Evolutionary conservation across 441 rosid species (phyloP).

Genomic region (Pelargonium australe): DNA sequence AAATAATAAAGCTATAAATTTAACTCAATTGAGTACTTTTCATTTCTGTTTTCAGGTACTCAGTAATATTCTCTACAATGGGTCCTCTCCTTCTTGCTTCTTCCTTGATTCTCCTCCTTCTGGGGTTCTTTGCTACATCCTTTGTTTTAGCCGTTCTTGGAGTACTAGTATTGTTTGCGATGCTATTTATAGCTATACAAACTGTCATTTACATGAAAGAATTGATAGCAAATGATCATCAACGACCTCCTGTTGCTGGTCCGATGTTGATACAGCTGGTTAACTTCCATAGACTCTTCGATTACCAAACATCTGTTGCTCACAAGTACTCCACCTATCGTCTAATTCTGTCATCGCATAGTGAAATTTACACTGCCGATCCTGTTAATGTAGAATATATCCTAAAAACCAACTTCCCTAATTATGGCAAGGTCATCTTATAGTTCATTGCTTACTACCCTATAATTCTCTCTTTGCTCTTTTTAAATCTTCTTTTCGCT

Average conservation of each 20-base stretch:
- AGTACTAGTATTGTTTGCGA: slow-evolving; percentile 14
- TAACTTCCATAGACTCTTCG: slow-evolving; percentile 29
- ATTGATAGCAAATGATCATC: slow-evolving; percentile 12
- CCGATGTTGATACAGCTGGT: slow-evolving; percentile 26
- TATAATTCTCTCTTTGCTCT: neutral
- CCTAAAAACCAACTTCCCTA: slow-evolving; percentile 38
- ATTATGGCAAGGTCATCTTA: slow-evolving; percentile 36
- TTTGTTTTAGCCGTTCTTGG: slow-evolving; percentile 21
- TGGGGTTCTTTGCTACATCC: slow-evolving; percentile 16
- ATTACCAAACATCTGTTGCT: slow-evolving; percentile 36
- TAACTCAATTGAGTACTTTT: neutral
- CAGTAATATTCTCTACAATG: slow-evolving; percentile 8
- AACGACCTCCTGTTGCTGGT: slow-evolving; percentile 36
- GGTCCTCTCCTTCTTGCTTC: slow-evolving; percentile 21
- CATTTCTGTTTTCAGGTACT: neutral
- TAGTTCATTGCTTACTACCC: neutral
- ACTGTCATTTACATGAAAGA: slow-evolving; percentile 23
- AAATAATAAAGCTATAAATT: neutral
- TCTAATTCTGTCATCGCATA: slow-evolving; percentile 19
- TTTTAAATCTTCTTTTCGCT: neutral
- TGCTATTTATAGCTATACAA: slow-evolving; percentile 12
- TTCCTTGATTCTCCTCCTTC: slow-evolving; percentile 14
- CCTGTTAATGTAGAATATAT: slow-evolving; percentile 37
- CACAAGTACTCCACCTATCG: slow-evolving; percentile 29
- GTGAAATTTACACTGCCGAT: slow-evolving; percentile 34